Percentiles rank a stretch among this genome's conserved stretches.
Evolutionary conservation across 108 stramenopile species (phyloP).

Genomic region (Licmophora abbreviata): DNA sequence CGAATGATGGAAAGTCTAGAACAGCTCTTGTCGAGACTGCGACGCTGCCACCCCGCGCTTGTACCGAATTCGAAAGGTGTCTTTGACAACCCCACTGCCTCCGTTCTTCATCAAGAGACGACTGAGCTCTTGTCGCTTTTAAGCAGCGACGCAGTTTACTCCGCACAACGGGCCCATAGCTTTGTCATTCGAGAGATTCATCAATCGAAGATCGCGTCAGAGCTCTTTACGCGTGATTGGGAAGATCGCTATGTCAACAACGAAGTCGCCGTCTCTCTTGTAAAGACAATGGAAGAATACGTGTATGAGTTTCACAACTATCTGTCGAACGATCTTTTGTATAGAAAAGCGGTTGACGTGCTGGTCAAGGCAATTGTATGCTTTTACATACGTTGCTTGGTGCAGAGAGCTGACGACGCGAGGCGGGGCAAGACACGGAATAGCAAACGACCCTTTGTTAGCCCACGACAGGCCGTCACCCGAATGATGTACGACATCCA

Average conservation of each 20-base stretch:
- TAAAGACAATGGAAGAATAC: conserved; percentile 51
- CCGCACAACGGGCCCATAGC: conserved; percentile 45
- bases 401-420: conserved; percentile 47
- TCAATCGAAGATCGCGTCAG: conserved; percentile 37
- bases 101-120: not conserved
- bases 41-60: conserved; percentile 9
- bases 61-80: conserved; percentile 1
- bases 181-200: conserved; percentile 49
- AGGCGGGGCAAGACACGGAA: conserved; percentile 1
- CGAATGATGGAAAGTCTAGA: conserved; percentile 67
- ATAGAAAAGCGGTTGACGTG: conserved; percentile 56
- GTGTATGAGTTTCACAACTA: conserved; percentile 43
- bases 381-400: conserved; percentile 64
- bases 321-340: conserved; percentile 53
- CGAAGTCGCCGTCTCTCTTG: conserved; percentile 55
- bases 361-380: conserved; percentile 60
- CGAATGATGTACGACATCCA: conserved; percentile 68
- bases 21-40: conserved; percentile 29
- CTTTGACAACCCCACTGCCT: conserved; percentile 5
- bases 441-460: conserved; percentile 30
- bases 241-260: conserved; percentile 63
- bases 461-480: conserved; percentile 35
- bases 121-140: not conserved
- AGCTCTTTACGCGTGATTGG: conserved; percentile 64
- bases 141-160: conserved; percentile 45